These are phyloP conservation scores for Penicillium italicum DNA, from an alignment of 2,329 filamentous ascomycete genomes.

Conservation along the genomic window DNA sequence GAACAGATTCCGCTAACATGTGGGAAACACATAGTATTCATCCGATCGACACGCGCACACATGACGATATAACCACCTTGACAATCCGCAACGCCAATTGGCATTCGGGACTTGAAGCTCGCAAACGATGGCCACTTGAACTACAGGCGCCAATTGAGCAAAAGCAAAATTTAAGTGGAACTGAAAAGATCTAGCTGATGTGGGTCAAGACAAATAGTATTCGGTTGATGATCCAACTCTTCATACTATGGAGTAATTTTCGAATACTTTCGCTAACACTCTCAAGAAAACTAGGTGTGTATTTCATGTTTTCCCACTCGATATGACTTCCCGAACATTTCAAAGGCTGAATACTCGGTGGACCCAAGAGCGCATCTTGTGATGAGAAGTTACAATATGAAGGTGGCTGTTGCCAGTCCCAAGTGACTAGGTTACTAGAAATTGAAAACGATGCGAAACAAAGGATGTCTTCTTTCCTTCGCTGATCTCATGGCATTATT, in stretches of 20 bases:
- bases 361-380: not conserved
- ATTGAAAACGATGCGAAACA: not conserved
- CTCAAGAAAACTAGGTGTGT: not conserved
- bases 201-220: not conserved
- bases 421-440: not conserved
- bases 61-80: not conserved
- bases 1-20: not conserved
- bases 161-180: not conserved
- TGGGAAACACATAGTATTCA: not conserved
- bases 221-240: not conserved
- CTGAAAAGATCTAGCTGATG: not conserved
- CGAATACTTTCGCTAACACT: not conserved
- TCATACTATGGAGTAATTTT: not conserved
- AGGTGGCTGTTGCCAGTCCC: not conserved
- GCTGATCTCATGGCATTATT: not conserved
- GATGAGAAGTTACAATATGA: not conserved
- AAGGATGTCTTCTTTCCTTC: not conserved
- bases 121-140: not conserved
- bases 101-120: not conserved
- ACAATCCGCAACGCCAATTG: not conserved
- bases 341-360: not conserved
- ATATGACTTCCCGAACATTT: not conserved
- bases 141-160: not conserved
- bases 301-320: not conserved
- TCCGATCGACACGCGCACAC: not conserved